Evolutionary conservation across 108 stramenopile genomes (phyloP), one percentile per base, ranked within the genome.

Genomic region (Asterionellopsis glacialis): DNA sequence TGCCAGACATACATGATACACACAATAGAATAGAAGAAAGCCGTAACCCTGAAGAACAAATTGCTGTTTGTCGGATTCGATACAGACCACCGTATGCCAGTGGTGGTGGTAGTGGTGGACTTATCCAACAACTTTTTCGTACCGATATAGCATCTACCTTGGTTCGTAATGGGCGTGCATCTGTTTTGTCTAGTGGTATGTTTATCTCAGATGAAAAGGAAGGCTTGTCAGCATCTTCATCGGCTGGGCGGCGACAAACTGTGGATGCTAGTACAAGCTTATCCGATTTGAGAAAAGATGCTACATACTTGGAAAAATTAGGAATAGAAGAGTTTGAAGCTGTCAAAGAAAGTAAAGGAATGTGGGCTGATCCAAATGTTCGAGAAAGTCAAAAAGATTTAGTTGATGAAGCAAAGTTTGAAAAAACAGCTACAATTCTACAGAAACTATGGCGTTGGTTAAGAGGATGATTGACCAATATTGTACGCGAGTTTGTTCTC

Each of bases 281-380:
- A 1, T 53, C 72, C 15, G 79, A 86, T 57, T 61, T 87, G 14
- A 71, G 75, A 45, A 24, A 59, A 6, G 87, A 92, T 69, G 67
- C 70, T 19, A 70, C 74, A 19, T 92, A 88, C 41, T 33, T 87
- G 4, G 80, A 86, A 16, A 55, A 67, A 54, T 70, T 92, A 65
- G 70, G 64, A 33, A 38, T 63, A 44, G 69, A 65, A 0, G 87
- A 92, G 49, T 83, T 73, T 51, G 48, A 78, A 51, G 83, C 87
- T 0, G 80, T 68, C 33, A 76, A 82, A 52, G 43, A 63, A 43
- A 64, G 48, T 15, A 33, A 39, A 14, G 91, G 91, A 1, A 84
- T 92, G 71, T 92, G 91, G 91, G 65, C 77, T 0, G 64, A 66
- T 16, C 51, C 65, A 0, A 42, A 66, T 10, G 67, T 81, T 10